Evolutionary conservation across 495 filamentous ascomycete species (phyloP), one percentile per base, ranked within the genome.

Genomic region (Tetracladium setigerum): DNA sequence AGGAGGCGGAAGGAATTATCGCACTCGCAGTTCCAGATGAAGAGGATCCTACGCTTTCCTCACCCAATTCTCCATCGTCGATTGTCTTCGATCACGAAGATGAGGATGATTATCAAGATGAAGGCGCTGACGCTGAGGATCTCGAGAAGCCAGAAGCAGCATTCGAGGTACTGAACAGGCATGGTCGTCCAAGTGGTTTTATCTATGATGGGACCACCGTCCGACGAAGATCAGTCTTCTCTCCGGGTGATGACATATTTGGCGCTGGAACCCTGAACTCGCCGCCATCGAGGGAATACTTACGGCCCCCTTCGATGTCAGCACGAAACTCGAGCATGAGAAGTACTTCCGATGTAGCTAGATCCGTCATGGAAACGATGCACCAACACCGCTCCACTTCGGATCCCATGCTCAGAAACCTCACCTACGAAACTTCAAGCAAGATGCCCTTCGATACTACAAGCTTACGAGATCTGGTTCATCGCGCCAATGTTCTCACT

Each of bases 371-470:
- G 56, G 85, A 92, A 63, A 79, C 82, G 24, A 83, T 96, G 64
- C 82, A 89, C 62, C 76, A 85, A 50, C 77, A 81, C 55, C 76
- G 73, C 30, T 70, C 68, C 14, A 62, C 70, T 2, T 66, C 74
- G 8, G 70, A 77, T 55, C 71, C 74, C 11, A 62, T 65, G 37
- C 49, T 72, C 33, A 42, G 62, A 30, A 60, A 71, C 14, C 54
- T 69, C 15, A 56, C 68, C 8, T 63, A 67, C 38, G 62, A 73
- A 14, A 64, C 79, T 10, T 66, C 78, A 36, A 83, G 84, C 51
- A 94, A 94, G 62, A 79, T 95, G 30, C 86, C 87, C 12, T 96
- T 96, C 54, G 89, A 95, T 59, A 95, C 89, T 9, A 87, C 84
- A 30, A 94, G 87, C 47, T 78, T 96, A 16, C 81, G 83, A 49